phyloP scores from a whole-genome alignment of 2,329 filamentous ascomycete species.

The Aspergillus ochraceoroseus region DNA sequence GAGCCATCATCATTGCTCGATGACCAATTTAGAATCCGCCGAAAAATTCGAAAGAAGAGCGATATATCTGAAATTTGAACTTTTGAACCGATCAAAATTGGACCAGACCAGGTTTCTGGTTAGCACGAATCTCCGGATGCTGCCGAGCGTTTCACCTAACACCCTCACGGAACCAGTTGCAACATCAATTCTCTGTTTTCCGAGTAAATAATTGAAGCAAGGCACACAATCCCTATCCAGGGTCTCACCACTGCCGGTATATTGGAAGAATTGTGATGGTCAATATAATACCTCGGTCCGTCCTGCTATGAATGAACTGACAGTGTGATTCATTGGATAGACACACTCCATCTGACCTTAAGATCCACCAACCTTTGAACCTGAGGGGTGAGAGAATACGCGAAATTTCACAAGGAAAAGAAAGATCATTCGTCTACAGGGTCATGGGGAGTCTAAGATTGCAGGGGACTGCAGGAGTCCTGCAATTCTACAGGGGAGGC shows the following conservation, averaged over 20 bases:
- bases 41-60: no score
- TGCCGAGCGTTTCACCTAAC: slow-evolving; percentile 1
- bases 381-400: neutral
- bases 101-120: neutral
- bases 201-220: no score
- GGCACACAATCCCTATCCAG: neutral
- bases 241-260: no score
- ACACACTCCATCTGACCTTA: neutral
- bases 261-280: no score
- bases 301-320: no score
- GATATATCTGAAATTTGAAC: no score
- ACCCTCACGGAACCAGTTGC: neutral
- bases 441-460: slow-evolving; percentile 6
- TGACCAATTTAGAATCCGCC: no score
- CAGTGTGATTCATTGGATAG: no score
- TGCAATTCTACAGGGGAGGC: neutral
- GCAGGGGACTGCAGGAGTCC: slow-evolving; percentile 14
- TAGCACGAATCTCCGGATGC: neutral
- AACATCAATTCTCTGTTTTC: neutral
- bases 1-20: no score
- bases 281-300: no score
- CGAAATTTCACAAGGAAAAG: no score
- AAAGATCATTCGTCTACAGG: slow-evolving; percentile 9
- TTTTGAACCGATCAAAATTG: neutral
- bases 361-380: neutral